Conservation (phyloP, 1,284 basidiomycete genomes). For the Ganoderma sp. region DNA sequence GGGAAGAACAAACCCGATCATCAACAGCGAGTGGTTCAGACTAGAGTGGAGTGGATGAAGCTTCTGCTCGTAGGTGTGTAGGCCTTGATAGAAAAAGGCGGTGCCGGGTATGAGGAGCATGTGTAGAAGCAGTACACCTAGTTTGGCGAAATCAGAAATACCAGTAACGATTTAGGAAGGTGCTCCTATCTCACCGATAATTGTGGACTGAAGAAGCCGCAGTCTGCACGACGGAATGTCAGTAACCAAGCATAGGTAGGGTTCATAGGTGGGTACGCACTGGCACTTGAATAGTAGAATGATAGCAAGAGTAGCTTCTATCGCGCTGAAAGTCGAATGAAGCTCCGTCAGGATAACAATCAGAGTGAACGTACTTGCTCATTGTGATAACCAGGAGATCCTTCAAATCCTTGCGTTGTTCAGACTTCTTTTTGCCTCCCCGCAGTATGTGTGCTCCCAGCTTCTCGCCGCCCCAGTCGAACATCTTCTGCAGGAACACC, state of each 20-base stretch:
- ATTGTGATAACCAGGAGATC: conserved; percentile 64
- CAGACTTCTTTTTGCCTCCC: neutral
- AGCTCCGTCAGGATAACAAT: conserved; percentile 1
- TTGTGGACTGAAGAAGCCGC: conserved; percentile 62
- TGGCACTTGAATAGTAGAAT: conserved; percentile 68
- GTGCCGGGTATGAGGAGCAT: conserved; percentile 65
- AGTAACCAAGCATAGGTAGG: neutral
- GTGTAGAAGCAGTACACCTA: conserved; percentile 66
- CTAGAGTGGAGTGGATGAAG: conserved; percentile 57
- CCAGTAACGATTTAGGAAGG: neutral
- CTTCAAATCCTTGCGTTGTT: conserved; percentile 49
- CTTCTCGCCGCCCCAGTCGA: conserved; percentile 67
- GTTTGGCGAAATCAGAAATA: neutral
- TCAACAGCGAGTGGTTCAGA: conserved; percentile 68
- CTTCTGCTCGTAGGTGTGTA: conserved; percentile 57
- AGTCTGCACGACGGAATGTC: conserved; percentile 41
- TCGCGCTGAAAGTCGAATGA: conserved; percentile 36
- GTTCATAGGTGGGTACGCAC: conserved; percentile 45
- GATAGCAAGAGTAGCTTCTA: conserved; percentile 70
- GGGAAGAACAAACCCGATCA: conserved; percentile 55
- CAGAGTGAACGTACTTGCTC: conserved; percentile 53
- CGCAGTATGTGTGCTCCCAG: conserved; percentile 57
- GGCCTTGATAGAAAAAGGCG: conserved; percentile 65
- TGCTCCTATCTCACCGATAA: conserved; percentile 49
- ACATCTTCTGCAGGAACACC: conserved; percentile 59